phyloP scores from a whole-genome alignment of 108 stramenopile species.

The Epipyxis sp. region DNA sequence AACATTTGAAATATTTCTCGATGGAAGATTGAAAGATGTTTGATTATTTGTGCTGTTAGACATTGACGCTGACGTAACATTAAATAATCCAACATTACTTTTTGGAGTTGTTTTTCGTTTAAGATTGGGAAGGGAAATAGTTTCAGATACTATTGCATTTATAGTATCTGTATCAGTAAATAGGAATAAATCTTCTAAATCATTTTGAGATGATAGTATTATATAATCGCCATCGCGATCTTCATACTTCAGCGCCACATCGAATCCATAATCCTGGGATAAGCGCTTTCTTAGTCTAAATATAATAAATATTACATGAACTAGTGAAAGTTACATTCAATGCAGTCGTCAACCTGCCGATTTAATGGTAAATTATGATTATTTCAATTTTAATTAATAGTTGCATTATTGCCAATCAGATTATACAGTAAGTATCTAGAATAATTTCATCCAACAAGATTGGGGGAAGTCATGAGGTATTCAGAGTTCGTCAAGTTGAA shows the following conservation, averaged over 20 bases:
- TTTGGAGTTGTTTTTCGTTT: background rate
- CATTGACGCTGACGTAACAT: background rate
- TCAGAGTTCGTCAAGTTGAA: no score
- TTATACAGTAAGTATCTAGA: no score
- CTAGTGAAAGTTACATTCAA: no score
- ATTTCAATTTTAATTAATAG: no score
- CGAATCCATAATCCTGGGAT: constrained; percentile 32
- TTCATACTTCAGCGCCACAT: constrained; percentile 27
- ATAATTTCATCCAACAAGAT: no score
- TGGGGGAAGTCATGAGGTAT: no score
- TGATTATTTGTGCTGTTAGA: background rate
- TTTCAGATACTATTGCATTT: background rate
- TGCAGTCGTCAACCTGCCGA: no score
- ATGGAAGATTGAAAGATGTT: background rate
- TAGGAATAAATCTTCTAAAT: constrained; percentile 22
- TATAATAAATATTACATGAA: constrained; percentile 16
- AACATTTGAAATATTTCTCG: no score
- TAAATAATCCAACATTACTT: no score
- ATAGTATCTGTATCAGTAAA: background rate
- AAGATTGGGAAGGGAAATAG: background rate
- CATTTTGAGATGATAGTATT: constrained; percentile 35
- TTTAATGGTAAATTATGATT: no score
- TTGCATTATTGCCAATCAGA: no score
- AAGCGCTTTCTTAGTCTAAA: background rate
- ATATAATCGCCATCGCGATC: constrained; percentile 37